Conservation (phyloP, 805 yeast species). For the Ascoidea asiatica region DNA sequence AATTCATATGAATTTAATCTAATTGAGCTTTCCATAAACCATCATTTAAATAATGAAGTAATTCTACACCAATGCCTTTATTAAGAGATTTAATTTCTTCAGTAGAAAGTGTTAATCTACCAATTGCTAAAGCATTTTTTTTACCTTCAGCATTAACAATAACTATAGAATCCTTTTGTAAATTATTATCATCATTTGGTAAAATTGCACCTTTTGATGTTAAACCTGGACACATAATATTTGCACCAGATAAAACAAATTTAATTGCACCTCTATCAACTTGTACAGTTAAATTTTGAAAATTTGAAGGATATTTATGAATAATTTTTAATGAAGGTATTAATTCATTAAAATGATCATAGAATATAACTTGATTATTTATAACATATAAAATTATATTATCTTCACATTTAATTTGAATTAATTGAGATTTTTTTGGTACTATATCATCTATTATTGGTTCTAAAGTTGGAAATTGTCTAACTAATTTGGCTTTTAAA, state of each 20-base stretch:
- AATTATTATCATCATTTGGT: conserved; percentile 53
- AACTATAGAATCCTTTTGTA: conserved; percentile 59
- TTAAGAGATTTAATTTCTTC: conserved; percentile 74
- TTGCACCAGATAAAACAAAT: conserved; percentile 90
- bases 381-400: conserved; percentile 66
- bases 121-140: conserved; percentile 81
- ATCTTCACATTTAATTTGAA: conserved; percentile 79
- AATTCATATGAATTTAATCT: conserved; percentile 2
- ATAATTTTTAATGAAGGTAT: conserved; percentile 65
- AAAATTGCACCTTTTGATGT: conserved; percentile 75
- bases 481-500: conserved; percentile 60
- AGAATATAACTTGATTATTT: conserved; percentile 61
- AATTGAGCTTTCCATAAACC: conserved; percentile 58
- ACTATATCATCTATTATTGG: conserved; percentile 65
- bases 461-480: conserved; percentile 64
- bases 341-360: conserved; percentile 69
- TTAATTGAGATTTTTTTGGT: conserved; percentile 80
- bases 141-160: conserved; percentile 87
- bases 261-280: conserved; percentile 96
- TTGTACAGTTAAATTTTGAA: conserved; percentile 76
- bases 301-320: conserved; percentile 70
- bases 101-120: conserved; percentile 77
- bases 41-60: conserved; percentile 77
- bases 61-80: conserved; percentile 83
- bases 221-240: conserved; percentile 93